Base-by-base conservation (phyloP, 352 stramenopile genomes). In the Pythium chondricola region DNA sequence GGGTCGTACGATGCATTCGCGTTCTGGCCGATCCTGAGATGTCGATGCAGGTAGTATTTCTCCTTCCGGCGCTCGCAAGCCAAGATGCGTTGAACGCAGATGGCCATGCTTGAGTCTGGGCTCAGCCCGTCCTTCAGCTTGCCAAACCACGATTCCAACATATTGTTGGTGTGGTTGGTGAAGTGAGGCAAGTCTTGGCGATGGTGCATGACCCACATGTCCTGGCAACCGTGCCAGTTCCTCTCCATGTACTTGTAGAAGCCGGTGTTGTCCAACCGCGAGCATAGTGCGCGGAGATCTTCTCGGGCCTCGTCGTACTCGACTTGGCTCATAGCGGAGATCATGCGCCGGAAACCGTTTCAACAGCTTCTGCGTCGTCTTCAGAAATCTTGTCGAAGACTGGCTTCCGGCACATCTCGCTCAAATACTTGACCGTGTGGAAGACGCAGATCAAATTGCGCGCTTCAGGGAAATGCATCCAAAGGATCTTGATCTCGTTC, bases 131-230 rank as follows among this genome's bases (percentile, higher is more conserved):
- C 43, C 48, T 71, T 65, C 8, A 67, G 49, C 31, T 66, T 64
- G 0, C 59, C 66, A 18, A 69, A 69, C 10, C 57, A 69, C 2
- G 6, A 63, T 22, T 76, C 59, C 0, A 70, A 32, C 0, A 33
- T 38, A 25, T 70, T 76, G 32, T 75, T 71, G 0, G 58, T 69
- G 36, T 69, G 41, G 6, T 63, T 66, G 3, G 44, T 51, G n/a
- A 65, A 65, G 38, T 68, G 48, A 0, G 46, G 43, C 0, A 70
- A 41, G 1, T 65, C 49, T 0, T 45, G 17, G 5, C 63, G 43
- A 0, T 6, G 10, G 17, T 48, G 53, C 17, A 61, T 31, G n/a
- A 62, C 58, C 56, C 59, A 76, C 36, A 51, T 44, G 6, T 65
- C 58, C 13, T 50, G 17, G n/a, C 45, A 47, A 0, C 30, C 6